Conservation (phyloP, 1,284 basidiomycete genomes). For the Leccinum subrobustum region DNA sequence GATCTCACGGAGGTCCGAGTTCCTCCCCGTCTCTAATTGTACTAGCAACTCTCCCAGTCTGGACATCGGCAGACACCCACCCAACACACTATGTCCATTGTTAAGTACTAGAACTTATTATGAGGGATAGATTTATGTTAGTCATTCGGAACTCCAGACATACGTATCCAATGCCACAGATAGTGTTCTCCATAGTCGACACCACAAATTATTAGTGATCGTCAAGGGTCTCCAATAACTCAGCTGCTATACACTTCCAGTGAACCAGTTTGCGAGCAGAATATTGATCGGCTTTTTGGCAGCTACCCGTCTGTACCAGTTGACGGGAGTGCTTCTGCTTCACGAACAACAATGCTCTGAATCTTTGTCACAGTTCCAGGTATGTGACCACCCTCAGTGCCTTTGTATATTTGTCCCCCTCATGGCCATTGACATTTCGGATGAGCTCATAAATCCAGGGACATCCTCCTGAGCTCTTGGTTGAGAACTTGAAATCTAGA, state of each 20-base stretch:
- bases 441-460: conserved; percentile 15
- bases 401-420: neutral
- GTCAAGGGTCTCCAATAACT: neutral
- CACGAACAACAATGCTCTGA: conserved; percentile 11
- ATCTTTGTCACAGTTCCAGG: conserved; percentile 9
- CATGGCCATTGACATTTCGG: neutral
- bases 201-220: neutral
- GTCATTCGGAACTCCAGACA: too few species aligned
- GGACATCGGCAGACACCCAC: neutral
- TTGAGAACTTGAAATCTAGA: neutral
- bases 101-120: too few species aligned
- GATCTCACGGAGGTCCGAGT: neutral
- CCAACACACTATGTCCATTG: too few species aligned
- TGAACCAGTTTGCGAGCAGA: neutral
- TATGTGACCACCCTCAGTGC: conserved; percentile 3
- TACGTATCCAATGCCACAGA: neutral
- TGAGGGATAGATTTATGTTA: too few species aligned
- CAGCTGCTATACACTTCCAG: neutral
- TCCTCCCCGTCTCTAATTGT: neutral
- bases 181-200: neutral
- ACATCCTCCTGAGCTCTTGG: neutral
- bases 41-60: neutral
- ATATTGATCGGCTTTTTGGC: conserved; percentile 3
- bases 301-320: conserved; percentile 9
- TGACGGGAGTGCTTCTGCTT: neutral